Base-by-base conservation (phyloP, 495 filamentous ascomycete genomes). In the Durotheca rogersii region DNA sequence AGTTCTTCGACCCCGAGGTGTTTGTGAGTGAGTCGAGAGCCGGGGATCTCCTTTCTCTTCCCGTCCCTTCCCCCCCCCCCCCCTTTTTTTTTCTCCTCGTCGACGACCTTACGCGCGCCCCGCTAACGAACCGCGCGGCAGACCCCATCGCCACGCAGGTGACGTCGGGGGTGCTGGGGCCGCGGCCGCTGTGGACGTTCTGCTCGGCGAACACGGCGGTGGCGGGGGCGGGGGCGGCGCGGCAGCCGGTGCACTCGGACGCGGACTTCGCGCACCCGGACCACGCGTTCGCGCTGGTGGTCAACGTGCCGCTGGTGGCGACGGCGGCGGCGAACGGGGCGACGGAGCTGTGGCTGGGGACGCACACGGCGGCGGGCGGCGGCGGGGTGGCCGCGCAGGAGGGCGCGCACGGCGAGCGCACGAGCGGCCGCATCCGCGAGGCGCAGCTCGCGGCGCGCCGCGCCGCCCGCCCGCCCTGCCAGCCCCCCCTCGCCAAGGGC, bases 341-440 rank as follows among this genome's bases (percentile, higher is more conserved):
- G 0, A 84, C 81, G 0, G 81, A 84, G 54, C 48, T 83, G 9
- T 83, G 80, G 80, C 71, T 82, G 5, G 81, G 81, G 1, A 82
- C 78, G 1, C 81, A 83, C 51, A 83, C 51, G 65, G 55, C 11
- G 53, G 50, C 12, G 45, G n/a, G 1, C 12, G 45, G n/a, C 0
- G 36, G 34, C 3, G 56, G 52, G n/a, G 37, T 74, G 1, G 58
- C 62, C 30, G 67, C 65, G 5, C 78, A 81, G 59, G 72, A 75
- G 42, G 74, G 74, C 5, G 45, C 47, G 19, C 72, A 74, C 39
- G 78, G 73, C 7, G 77, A 78, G 31, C 58, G 78, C 33, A 69
- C 71, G 1, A 78, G 76, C 45, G 74, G 74, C 1, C 65, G 73
- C 32, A 77, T 80, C 50, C 74, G 66, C 18, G 20, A 58, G 3